These are phyloP conservation scores for Isoetes engelmannii DNA, from an alignment of 83 land plant species.

Conservation along the genomic window DNA sequence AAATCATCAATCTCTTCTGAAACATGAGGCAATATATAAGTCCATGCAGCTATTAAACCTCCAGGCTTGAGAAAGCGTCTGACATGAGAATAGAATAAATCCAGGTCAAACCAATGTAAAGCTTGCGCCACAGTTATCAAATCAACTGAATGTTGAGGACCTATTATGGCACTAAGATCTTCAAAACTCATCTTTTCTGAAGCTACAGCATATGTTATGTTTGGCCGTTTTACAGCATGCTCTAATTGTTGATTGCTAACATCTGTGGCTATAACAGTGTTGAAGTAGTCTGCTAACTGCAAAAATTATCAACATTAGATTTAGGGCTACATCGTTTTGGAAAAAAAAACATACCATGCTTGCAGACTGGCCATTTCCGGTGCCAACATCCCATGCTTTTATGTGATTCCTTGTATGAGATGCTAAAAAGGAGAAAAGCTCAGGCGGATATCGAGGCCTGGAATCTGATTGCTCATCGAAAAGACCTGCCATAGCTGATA, in stretches of 20 bases:
- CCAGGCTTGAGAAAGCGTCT: constrained; percentile 25
- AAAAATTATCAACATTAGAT: no score
- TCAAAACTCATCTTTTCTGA: constrained; percentile 22
- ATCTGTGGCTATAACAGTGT: constrained; percentile 61
- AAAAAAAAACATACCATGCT: constrained; percentile 12
- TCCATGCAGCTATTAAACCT: constrained; percentile 31
- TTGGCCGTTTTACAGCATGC: constrained; percentile 38
- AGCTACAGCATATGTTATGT: constrained; percentile 39
- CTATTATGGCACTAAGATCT: constrained; percentile 25
- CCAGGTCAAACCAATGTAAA: constrained; percentile 72
- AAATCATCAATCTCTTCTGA: constrained; percentile 9
- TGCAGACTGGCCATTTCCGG: constrained; percentile 34
- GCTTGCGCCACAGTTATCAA: constrained; percentile 60
- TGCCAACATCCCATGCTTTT: constrained; percentile 38
- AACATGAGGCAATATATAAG: constrained; percentile 14
- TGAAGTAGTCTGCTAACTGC: constrained; percentile 34
- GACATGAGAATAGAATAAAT: constrained; percentile 49
- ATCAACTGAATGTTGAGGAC: constrained; percentile 35
- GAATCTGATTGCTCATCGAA: constrained; percentile 31
- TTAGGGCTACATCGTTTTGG: no score
- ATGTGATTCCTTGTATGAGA: constrained; percentile 37
- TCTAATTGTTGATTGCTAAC: constrained; percentile 45
- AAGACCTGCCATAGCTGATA: no score
- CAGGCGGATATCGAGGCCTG: constrained; percentile 47
- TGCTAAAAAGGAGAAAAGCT: constrained; percentile 49